Evolutionary conservation across 2,329 filamentous ascomycete genomes (phyloP), one percentile per base, ranked within the genome.

Genomic region (Acrocalymma vagum): DNA sequence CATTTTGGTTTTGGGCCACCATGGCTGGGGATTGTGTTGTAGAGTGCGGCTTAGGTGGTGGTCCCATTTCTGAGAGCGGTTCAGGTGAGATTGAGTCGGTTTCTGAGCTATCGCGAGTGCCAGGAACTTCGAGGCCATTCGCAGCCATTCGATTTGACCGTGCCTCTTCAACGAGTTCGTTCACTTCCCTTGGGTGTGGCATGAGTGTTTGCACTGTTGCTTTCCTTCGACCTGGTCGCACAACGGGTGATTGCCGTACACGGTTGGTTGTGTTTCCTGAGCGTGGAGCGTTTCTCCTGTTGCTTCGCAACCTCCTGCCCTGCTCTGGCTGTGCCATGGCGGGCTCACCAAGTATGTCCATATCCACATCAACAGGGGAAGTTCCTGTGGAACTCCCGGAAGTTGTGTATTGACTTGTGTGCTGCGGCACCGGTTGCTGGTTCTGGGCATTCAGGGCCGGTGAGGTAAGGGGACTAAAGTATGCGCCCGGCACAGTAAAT

Each of bases 401-500:
- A 72, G 85, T 48, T 53, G 70, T 61, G 69, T 75, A 48, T 60
- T 75, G 60, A 67, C 62, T 63, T 10, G 44, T 42, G 33, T 61
- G 62, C 14, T 55, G 36, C 5, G 60, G 56, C 4, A 48, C 53
- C 45, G 65, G 51, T 49, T 67, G 58, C 29, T 62, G 72, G 22
- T 71, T 82, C 64, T 91, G 87, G 1, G 88, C 87, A 65, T 88
- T 86, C 13, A 94, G 75, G 3, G 88, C 88, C 1, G 89, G 89
- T 11, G 89, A 94, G 5, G 87, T 91, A 32, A 94, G 77, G 8
- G 89, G 89, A 62, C 88, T 94, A 65, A 94, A 92, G 71, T 91
- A 93, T 22, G 87, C 81, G 23, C 81, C 82, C 0, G 86, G 84
- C 3, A 88, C 78, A 5, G 81, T 79, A 46, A 69, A 89, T 38